Evolutionary conservation across 2,329 filamentous ascomycete genomes (phyloP).

Genomic region (Hirsutella rhossiliensis): DNA sequence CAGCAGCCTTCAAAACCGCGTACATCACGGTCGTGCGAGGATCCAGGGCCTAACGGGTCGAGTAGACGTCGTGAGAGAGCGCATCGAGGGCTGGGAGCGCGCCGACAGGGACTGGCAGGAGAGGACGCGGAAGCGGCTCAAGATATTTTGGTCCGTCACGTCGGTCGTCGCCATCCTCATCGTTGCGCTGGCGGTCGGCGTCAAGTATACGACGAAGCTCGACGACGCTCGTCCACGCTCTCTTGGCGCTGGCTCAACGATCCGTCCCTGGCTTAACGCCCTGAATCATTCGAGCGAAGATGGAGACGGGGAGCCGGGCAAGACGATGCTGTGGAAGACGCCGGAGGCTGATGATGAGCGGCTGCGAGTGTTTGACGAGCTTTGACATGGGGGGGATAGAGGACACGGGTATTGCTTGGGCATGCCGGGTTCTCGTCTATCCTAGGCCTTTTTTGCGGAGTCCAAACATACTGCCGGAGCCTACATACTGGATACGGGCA

Average conservation of each 20-base stretch:
- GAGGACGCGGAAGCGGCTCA: conserved; percentile 49
- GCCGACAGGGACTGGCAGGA: conserved; percentile 58
- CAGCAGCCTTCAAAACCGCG: conserved; percentile 45
- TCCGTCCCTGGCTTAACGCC: conserved; percentile 2
- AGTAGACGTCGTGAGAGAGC: conserved; percentile 49
- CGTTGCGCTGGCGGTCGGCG: conserved; percentile 27
- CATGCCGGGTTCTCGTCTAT: too few species aligned
- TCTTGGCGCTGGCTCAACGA: neutral
- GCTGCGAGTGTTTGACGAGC: conserved; percentile 33
- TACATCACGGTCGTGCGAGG: conserved; percentile 46
- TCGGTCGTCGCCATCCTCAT: conserved; percentile 35
- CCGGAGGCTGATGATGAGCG: conserved; percentile 19
- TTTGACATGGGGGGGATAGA: conserved; percentile 16
- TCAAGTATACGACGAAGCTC: conserved; percentile 9
- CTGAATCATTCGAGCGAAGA: conserved; percentile 5
- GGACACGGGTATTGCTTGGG: too few species aligned
- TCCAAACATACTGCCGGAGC: too few species aligned
- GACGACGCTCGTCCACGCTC: neutral
- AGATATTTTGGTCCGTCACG: conserved; percentile 50
- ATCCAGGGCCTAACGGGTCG: conserved; percentile 48
- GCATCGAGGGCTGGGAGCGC: conserved; percentile 56
- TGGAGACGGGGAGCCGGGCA: conserved; percentile 8
- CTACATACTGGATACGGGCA: too few species aligned
- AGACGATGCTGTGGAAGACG: conserved; percentile 14
- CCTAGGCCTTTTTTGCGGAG: too few species aligned